phyloP scores from a whole-genome alignment of 306 rosid genomes.

The Cicer yamashitae region DNA sequence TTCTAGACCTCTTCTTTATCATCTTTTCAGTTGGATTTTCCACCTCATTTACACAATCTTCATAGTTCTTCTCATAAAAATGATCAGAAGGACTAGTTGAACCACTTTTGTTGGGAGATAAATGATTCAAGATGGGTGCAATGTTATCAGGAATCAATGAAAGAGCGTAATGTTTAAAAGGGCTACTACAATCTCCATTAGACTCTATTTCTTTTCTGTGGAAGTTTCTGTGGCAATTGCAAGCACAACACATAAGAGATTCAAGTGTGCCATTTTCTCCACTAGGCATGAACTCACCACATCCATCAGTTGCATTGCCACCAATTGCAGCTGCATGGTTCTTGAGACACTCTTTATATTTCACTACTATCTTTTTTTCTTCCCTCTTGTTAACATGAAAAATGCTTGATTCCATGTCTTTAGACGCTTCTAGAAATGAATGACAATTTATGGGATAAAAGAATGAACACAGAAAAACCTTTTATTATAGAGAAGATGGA shows the following conservation, averaged over 20 bases:
- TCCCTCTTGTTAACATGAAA: constrained; percentile 8
- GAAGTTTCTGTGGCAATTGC: constrained; percentile 67
- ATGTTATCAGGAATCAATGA: constrained; percentile 33
- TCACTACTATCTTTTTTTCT: constrained; percentile 39
- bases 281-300: constrained; percentile 63
- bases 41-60: constrained; percentile 25
- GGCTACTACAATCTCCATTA: constrained; percentile 5
- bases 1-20: constrained; percentile 61
- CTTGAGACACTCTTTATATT: constrained; percentile 58
- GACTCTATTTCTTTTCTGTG: constrained; percentile 57
- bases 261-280: constrained; percentile 58
- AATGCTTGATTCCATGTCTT: constrained; percentile 43
- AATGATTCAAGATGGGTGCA: constrained; percentile 23
- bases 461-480: constrained; percentile 29
- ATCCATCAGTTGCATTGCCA: constrained; percentile 65
- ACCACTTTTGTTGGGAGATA: constrained; percentile 51
- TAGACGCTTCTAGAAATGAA: constrained; percentile 23
- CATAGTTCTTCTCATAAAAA: constrained; percentile 46
- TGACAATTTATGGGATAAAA: background rate
- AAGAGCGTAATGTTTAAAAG: constrained; percentile 23
- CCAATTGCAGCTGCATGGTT: constrained; percentile 72
- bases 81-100: constrained; percentile 51
- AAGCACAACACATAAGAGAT: constrained; percentile 57
- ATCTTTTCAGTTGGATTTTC: constrained; percentile 39
- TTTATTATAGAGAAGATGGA: constrained; percentile 3